Base-by-base conservation (phyloP, 495 filamentous ascomycete species). In the Letharia columbiana region DNA sequence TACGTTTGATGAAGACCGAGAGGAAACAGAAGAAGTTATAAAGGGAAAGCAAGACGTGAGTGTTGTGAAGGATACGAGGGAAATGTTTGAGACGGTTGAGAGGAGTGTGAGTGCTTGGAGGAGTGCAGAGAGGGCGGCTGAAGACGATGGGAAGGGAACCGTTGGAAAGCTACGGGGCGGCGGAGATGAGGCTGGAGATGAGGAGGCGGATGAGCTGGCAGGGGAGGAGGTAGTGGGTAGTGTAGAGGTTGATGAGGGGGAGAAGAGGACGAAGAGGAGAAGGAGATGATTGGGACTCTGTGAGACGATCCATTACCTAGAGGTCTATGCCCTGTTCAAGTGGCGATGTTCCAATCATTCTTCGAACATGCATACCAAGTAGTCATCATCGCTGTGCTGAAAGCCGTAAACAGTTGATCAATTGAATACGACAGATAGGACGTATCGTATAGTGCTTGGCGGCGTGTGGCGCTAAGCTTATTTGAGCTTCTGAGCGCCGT, bases 71-170 rank as follows among this genome's bases (percentile, higher is more conserved):
- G 89, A 93, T 69, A 87, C 92, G 6, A 76, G 86, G 61, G 88
- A 88, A 71, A 96, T 96, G 91, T 91, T 87, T 70, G 81, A 84
- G 67, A 87, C 89, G 73, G 90, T 92, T 2, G 86, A 95, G 75
- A 77, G 81, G 63, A 77, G 79, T 4, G 78, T 86, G 31, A 79
- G 74, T 6, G 72, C 78, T 13, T 88, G 87, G 86, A 78, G 87
- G 37, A 81, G 77, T 28, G 84, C 82, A 8, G 86, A 89, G 69
- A 65, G 71, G 20, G 69, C 71, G 31, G 71, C 65, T 69, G 76
- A 71, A 69, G 41, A 64, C 65, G 23, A 71, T 70, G 67, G 61
- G 44, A 62, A 67, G 20, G 64, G 52, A 2, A 33, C 15, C 2
- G 17, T 37, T 28, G 47, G 33, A 11, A 49, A 61, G 23, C 6